These are phyloP conservation scores for Dendrobium huoshanense DNA, from an alignment of 106 monocot genomes.

Conservation along the genomic window DNA sequence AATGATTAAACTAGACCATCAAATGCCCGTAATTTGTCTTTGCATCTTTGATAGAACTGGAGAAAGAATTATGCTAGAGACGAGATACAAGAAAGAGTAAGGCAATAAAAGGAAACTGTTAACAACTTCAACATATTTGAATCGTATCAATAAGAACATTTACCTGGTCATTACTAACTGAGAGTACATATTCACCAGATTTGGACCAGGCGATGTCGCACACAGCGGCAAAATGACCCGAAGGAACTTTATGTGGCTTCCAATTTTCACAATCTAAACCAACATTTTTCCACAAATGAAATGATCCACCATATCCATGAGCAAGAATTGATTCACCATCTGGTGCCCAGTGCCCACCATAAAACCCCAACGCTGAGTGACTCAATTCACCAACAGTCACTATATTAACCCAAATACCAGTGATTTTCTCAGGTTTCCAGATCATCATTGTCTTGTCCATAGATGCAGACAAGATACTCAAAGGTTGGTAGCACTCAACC, in stretches of 20 bases:
- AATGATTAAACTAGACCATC: not conserved
- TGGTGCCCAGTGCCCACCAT: constrained; percentile 91
- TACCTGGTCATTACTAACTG: constrained; percentile 98
- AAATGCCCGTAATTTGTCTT: not conserved
- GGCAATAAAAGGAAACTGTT: not conserved
- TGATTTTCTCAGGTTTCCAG: constrained; percentile 89
- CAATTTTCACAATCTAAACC: constrained; percentile 74
- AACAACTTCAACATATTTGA: not conserved
- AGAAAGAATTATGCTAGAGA: not conserved
- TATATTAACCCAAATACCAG: constrained; percentile 91
- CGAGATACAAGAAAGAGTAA: not conserved
- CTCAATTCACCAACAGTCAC: constrained; percentile 95
- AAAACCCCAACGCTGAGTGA: constrained; percentile 91
- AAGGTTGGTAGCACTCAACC: constrained; percentile 42
- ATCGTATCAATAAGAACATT: not conserved
- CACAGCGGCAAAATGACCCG: constrained; percentile 85
- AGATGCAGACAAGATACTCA: constrained; percentile 91
- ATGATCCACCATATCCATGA: constrained; percentile 93
- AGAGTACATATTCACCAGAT: constrained; percentile 70
- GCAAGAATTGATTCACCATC: constrained; percentile 81
- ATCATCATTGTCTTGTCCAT: constrained; percentile 99
- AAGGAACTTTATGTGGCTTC: constrained; percentile 84
- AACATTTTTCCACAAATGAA: constrained; percentile 86
- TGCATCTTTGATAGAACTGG: not conserved
- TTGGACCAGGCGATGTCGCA: constrained; percentile 76